Evolutionary conservation across 1,139 yeast species (phyloP).

Genomic region (Lodderomyces metapsilosis): DNA sequence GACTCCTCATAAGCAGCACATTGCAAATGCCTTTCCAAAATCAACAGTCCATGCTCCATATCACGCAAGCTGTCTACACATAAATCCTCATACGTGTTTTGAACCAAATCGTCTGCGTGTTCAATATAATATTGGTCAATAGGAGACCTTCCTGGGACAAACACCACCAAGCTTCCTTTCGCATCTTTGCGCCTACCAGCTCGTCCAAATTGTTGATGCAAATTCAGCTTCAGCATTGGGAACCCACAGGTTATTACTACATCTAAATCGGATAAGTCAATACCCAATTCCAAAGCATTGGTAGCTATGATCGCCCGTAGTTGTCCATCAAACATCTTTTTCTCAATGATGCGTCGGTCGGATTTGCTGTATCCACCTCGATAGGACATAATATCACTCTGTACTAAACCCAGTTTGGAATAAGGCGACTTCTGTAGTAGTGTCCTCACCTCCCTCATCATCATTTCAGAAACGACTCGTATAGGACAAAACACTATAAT

Average conservation of each 20-base stretch:
- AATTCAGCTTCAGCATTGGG: constrained; percentile 79
- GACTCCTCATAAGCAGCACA: constrained; percentile 93
- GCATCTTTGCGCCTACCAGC: constrained; percentile 88
- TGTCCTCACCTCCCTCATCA: constrained; percentile 77
- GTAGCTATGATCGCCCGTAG: constrained; percentile 89
- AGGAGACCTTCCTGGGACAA: constrained; percentile 83
- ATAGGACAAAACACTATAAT: constrained; percentile 90
- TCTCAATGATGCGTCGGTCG: constrained; percentile 84
- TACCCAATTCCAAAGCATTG: constrained; percentile 91
- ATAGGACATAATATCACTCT: constrained; percentile 81
- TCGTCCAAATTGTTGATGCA: constrained; percentile 95
- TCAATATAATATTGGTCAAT: constrained; percentile 81
- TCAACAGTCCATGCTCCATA: constrained; percentile 31
- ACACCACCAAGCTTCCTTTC: constrained; percentile 60
- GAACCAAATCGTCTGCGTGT: constrained; percentile 64
- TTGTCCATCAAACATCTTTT: constrained; percentile 84
- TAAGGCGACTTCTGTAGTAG: constrained; percentile 27
- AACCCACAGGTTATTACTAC: constrained; percentile 92
- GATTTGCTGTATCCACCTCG: constrained; percentile 90
- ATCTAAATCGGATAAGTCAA: constrained; percentile 89
- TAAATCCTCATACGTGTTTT: constrained; percentile 43
- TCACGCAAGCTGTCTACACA: constrained; percentile 42
- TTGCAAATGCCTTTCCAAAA: constrained; percentile 81
- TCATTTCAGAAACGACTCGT: constrained; percentile 77
- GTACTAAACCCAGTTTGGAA: constrained; percentile 39